Evolutionary conservation across 2,329 filamentous ascomycete species (phyloP).

Genomic region (Cladosporium austrohemisphaericum): DNA sequence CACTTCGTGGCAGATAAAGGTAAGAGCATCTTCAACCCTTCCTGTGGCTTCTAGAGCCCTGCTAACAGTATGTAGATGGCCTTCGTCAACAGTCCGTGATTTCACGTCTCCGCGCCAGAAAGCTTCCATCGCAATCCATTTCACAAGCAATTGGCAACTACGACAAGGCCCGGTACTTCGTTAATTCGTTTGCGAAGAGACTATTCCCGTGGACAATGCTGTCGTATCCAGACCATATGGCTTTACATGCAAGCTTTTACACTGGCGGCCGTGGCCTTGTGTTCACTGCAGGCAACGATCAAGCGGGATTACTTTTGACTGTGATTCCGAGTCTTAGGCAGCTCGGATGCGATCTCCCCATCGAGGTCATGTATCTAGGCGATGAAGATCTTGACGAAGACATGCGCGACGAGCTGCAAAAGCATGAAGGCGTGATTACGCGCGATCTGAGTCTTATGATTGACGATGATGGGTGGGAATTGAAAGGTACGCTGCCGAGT

Average conservation of each 20-base stretch:
- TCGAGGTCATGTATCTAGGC: conserved; percentile 43
- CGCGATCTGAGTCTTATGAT: conserved; percentile 45
- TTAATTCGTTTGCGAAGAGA: conserved; percentile 37
- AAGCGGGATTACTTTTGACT: conserved; percentile 43
- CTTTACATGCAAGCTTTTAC: conserved; percentile 41
- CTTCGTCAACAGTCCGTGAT: conserved; percentile 14
- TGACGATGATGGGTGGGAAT: conserved; percentile 42
- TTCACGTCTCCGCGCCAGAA: conserved; percentile 13
- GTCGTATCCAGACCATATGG: conserved; percentile 46
- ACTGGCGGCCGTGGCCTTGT: conserved; percentile 43
- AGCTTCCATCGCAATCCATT: conserved; percentile 11
- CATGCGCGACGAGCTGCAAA: conserved; percentile 40
- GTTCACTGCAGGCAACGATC: conserved; percentile 43
- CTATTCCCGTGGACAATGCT: conserved; percentile 41
- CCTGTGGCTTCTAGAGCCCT: not conserved
- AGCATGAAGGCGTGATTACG: conserved; percentile 42
- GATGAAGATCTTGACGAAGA: conserved; percentile 44
- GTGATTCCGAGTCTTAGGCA: conserved; percentile 39
- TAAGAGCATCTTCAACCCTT: not conserved
- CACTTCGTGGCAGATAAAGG: conserved; percentile 12
- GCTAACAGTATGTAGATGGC: not conserved
- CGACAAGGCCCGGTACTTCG: conserved; percentile 40
- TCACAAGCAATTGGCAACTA: conserved; percentile 35
- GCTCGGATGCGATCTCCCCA: conserved; percentile 38
- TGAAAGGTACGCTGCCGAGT: conserved; percentile 25